Percentiles rank a stretch among this genome's conserved stretches.
These are phyloP conservation scores for Funneliformis caledonium DNA, from an alignment of 371 early-diverging fungal species.

Conservation along the genomic window DNA sequence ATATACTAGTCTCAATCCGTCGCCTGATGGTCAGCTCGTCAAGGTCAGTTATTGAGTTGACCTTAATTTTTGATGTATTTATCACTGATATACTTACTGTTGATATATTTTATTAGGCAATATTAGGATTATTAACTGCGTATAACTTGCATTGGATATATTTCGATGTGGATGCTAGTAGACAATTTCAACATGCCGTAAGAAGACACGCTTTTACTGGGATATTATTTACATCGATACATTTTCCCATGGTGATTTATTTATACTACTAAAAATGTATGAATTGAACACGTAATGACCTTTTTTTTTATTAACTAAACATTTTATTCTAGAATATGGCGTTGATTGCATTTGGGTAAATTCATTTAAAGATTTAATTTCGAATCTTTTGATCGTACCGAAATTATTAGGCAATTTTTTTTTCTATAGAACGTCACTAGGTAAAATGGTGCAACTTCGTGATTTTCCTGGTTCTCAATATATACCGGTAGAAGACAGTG, in stretches of 20 bases:
- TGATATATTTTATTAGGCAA: neutral
- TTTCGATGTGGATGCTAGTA: constrained; percentile 38
- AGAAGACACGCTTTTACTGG: constrained; percentile 35
- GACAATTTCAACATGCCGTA: constrained; percentile 39
- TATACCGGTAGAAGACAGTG: neutral
- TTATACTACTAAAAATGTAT: neutral
- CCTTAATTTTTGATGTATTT: neutral
- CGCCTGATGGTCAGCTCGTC: constrained; percentile 21
- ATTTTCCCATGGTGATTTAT: constrained; percentile 30
- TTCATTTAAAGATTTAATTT: neutral
- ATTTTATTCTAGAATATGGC: constrained; percentile 33
- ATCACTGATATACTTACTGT: neutral
- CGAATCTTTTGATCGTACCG: neutral
- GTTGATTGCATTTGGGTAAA: constrained; percentile 33
- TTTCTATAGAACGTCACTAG: constrained; percentile 18
- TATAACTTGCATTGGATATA: constrained; percentile 40
- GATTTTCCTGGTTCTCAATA: constrained; percentile 26
- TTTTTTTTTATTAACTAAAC: neutral
- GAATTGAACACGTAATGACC: no score
- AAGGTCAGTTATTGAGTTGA: neutral
- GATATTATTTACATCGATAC: neutral
- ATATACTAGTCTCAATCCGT: constrained; percentile 24
- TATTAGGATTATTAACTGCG: constrained; percentile 33
- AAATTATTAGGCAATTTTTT: neutral
- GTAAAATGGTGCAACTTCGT: neutral